A percentile compares a stretch with the other conserved stretches of the same genome.
Evolutionary conservation across 73 alveolate species (phyloP).

Genomic region (Urostyla sp.): DNA sequence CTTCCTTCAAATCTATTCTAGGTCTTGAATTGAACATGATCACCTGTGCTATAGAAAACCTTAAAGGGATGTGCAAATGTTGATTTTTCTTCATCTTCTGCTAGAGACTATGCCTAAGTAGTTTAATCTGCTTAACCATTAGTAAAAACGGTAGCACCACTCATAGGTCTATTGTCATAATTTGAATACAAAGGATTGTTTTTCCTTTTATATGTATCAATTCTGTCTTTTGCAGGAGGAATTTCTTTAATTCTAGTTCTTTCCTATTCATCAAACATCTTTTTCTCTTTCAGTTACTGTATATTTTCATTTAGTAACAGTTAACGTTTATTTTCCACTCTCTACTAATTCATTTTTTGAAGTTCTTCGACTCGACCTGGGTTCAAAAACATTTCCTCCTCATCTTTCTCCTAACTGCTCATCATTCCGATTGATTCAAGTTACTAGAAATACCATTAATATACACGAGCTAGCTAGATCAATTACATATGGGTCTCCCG

Average conservation of each 20-base stretch:
- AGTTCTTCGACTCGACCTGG: constrained; percentile 24
- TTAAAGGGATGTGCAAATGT: constrained; percentile 50
- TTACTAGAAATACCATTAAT: constrained; percentile 33
- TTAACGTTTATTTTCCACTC: neutral
- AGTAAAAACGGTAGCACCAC: constrained; percentile 7
- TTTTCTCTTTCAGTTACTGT: neutral
- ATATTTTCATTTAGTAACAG: constrained; percentile 1
- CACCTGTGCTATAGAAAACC: constrained; percentile 58
- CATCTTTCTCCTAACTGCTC: constrained; percentile 1
- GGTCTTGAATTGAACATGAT: constrained; percentile 46
- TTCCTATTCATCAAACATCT: constrained; percentile 13
- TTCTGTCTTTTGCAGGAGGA: constrained; percentile 43
- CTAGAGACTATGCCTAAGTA: constrained; percentile 32
- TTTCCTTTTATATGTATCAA: constrained; percentile 23
- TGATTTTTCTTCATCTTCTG: constrained; percentile 38
- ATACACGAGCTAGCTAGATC: constrained; percentile 11
- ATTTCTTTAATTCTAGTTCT: constrained; percentile 35
- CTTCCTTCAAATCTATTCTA: constrained; percentile 59
- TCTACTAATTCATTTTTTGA: neutral
- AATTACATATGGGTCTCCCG: constrained; percentile 1
- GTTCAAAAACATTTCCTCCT: constrained; percentile 25
- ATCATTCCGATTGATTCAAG: constrained; percentile 36
- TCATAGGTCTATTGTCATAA: constrained; percentile 11
- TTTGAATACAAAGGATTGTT: no score
- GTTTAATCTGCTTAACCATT: constrained; percentile 37